Conservation (phyloP, 2,329 filamentous ascomycete genomes). For the Scedosporium minutisporum region DNA sequence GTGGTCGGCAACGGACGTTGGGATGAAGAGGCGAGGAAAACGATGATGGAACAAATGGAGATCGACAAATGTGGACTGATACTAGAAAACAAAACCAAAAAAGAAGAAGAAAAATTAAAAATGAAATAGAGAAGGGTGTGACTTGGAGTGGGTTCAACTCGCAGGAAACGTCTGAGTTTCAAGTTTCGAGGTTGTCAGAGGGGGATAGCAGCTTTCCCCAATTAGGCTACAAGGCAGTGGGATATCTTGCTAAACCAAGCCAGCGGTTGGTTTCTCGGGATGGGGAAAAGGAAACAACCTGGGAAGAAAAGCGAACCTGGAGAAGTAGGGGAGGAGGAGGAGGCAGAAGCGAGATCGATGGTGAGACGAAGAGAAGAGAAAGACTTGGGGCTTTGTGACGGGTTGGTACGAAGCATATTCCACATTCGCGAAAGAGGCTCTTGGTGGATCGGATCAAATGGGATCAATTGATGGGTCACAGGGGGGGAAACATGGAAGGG, state of each 20-base stretch:
- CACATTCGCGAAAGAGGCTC: not conserved
- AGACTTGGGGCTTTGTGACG: not conserved
- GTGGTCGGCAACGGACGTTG: not conserved
- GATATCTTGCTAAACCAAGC: not conserved
- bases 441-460: not conserved
- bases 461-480: not conserved
- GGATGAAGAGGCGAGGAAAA: not conserved
- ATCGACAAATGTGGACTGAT: not conserved
- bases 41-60: not conserved
- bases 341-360: not conserved
- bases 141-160: conserved; percentile 5
- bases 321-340: not conserved
- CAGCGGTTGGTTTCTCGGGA: not conserved
- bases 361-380: not conserved
- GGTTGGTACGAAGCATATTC: not conserved
- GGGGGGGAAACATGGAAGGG: not conserved
- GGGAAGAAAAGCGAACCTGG: not conserved
- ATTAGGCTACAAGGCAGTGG: not conserved
- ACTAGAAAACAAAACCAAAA: not conserved
- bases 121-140: conserved; percentile 8
- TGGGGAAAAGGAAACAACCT: not conserved
- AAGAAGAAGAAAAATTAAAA: not conserved
- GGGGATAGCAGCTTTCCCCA: not conserved
- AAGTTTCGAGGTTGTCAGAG: conserved; percentile 3
- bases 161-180: conserved; percentile 5